These are phyloP conservation scores for Yamadazyma sp. DNA, from an alignment of 1,139 yeast species.

Conservation along the genomic window DNA sequence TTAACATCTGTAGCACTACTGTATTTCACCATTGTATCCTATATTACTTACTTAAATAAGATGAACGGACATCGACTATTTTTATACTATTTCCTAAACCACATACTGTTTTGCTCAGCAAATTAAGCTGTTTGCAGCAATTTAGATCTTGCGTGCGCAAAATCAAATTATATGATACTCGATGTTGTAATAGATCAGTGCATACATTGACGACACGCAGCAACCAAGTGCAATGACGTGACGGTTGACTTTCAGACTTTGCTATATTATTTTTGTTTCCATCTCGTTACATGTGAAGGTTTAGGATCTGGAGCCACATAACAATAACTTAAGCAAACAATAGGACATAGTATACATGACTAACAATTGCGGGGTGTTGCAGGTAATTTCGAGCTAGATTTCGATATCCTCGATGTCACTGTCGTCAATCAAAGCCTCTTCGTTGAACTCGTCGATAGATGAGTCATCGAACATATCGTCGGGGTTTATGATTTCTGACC, in stretches of 20 bases:
- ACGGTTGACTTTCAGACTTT: no score
- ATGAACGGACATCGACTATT: background rate
- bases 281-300: no score
- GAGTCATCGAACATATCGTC: slow-evolving; percentile 21
- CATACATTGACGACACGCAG: no score
- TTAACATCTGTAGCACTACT: slow-evolving; percentile 23
- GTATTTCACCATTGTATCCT: slow-evolving; percentile 11
- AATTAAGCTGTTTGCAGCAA: slow-evolving; percentile 2
- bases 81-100: background rate
- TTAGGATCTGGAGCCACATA: no score
- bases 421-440: slow-evolving; percentile 29
- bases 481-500: slow-evolving; percentile 14
- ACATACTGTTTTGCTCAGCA: slow-evolving; percentile 2
- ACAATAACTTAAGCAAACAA: no score
- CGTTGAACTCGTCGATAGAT: slow-evolving; percentile 27
- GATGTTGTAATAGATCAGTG: no score
- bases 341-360: no score
- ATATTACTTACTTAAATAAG: background rate
- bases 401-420: slow-evolving; percentile 42
- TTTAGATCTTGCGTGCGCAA: background rate
- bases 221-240: no score
- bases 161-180: no score
- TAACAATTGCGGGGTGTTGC: no score
- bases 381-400: slow-evolving; percentile 16
- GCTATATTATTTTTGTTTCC: no score